phyloP scores from a whole-genome alignment of 345 rosid genomes.

The Combretum micranthum region DNA sequence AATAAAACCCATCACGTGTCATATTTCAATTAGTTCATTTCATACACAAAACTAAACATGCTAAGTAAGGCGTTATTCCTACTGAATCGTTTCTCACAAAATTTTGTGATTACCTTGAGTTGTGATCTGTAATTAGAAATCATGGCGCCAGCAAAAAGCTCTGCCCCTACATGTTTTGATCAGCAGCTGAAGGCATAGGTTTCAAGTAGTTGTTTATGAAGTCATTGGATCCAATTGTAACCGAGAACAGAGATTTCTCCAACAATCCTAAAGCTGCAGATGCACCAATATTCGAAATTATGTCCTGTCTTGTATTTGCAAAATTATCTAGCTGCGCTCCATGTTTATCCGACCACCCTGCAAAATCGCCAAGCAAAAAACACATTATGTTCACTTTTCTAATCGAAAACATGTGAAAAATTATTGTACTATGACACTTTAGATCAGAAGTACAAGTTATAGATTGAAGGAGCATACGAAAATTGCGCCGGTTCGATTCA shows the following conservation, averaged over 20 bases:
- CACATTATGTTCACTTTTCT: too few relatives aligned
- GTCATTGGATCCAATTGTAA: conserved; percentile 73
- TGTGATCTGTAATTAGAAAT: conserved; percentile 47
- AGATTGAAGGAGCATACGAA: conserved; percentile 37
- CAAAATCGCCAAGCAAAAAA: too few relatives aligned
- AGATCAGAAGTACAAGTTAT: neutral
- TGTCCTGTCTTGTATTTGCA: conserved; percentile 41
- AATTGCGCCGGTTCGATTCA: conserved; percentile 55
- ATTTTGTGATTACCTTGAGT: conserved; percentile 31
- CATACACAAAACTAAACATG: neutral
- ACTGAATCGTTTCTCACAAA: neutral
- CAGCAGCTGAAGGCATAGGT: conserved; percentile 39
- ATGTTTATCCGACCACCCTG: conserved; percentile 65
- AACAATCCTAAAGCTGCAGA: conserved; percentile 32
- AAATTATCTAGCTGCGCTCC: conserved; percentile 57
- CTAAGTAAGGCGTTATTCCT: neutral
- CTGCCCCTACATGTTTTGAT: conserved; percentile 41
- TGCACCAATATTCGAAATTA: conserved; percentile 31
- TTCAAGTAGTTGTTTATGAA: conserved; percentile 63
- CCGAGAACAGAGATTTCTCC: conserved; percentile 34
- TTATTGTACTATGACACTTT: too few relatives aligned
- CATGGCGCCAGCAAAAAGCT: conserved; percentile 42
- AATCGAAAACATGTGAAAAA: too few relatives aligned
- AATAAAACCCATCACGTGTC: neutral
- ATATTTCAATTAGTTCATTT: neutral